Percentiles rank a stretch among this genome's conserved stretches.
phyloP scores from a whole-genome alignment of 2,329 filamentous ascomycete species.

The Aspergillus unguis region DNA sequence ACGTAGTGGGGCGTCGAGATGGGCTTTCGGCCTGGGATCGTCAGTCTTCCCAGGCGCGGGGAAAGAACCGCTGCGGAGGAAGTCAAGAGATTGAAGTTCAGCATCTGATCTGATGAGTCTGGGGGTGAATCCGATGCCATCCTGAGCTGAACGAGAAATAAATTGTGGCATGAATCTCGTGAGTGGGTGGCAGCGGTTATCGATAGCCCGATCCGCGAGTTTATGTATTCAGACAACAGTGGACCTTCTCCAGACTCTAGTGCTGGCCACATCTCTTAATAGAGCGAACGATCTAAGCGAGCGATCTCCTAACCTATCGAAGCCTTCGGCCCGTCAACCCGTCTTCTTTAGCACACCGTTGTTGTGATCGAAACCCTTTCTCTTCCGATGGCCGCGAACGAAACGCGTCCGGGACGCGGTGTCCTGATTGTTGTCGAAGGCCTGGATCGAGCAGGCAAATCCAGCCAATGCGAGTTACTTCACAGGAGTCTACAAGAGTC shows the following conservation, averaged over 20 bases:
- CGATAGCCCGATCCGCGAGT: not conserved
- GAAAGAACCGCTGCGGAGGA: constrained; percentile 34
- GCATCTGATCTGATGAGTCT: constrained; percentile 31
- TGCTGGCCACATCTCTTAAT: not conserved
- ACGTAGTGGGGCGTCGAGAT: constrained; percentile 82
- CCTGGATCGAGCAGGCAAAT: constrained; percentile 86
- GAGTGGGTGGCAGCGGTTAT: constrained; percentile 6
- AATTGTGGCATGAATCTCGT: not conserved
- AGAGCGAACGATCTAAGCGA: not conserved
- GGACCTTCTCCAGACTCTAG: not conserved
- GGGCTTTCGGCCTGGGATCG: constrained; percentile 59
- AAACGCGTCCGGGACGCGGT: constrained; percentile 49
- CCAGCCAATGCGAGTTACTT: constrained; percentile 76
- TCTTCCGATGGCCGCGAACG: constrained; percentile 15
- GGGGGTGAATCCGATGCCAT: constrained; percentile 29
- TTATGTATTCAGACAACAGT: not conserved
- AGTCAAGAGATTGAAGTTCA: constrained; percentile 37
- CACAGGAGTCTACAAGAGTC: constrained; percentile 50
- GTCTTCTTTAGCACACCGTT: not conserved
- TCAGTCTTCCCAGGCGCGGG: constrained; percentile 66
- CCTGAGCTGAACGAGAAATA: constrained; percentile 7
- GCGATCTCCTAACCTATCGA: not conserved
- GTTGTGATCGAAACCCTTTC: not conserved
- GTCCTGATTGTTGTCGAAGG: constrained; percentile 83
- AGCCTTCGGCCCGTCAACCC: not conserved